A percentile compares a stretch with the other conserved stretches of the same genome.
These are phyloP conservation scores for Sphaerosporella brunnea DNA, from an alignment of 495 filamentous ascomycete species.

Conservation along the genomic window DNA sequence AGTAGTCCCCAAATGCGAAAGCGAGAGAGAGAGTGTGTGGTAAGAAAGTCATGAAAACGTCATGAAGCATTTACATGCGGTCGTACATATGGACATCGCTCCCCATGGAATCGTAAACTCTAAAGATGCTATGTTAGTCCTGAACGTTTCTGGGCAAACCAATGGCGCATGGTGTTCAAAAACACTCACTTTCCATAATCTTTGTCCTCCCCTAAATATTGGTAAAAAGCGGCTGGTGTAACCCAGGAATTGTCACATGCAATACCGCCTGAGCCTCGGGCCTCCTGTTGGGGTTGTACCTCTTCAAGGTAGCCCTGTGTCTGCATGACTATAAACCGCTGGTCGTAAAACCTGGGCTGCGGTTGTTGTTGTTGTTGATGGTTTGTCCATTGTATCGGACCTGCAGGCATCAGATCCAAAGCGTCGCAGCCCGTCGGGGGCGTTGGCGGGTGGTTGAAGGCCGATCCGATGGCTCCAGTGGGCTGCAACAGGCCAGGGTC, in stretches of 20 bases:
- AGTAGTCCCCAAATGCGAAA: too few relatives aligned
- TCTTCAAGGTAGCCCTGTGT: background rate
- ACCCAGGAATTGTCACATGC: background rate
- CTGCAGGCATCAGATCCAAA: background rate
- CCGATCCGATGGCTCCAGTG: background rate
- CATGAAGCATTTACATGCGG: background rate
- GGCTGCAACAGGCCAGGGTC: constrained; percentile 3
- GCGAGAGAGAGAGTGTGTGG: too few relatives aligned
- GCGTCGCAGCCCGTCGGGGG: constrained; percentile 2
- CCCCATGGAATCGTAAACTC: background rate
- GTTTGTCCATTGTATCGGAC: constrained; percentile 2
- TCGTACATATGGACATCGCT: background rate
- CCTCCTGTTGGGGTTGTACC: background rate
- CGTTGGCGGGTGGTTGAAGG: constrained; percentile 6
- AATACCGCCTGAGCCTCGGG: background rate
- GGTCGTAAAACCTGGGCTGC: background rate
- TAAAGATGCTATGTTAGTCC: background rate
- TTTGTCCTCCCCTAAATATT: background rate
- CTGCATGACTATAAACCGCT: background rate
- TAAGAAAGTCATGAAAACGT: background rate
- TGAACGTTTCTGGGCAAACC: background rate
- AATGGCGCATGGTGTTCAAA: background rate
- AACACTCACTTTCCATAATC: background rate
- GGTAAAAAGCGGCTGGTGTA: background rate
- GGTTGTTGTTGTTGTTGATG: constrained; percentile 3